These are phyloP conservation scores for Hanseniaspora lindneri DNA, from an alignment of 805 yeast species.

Conservation along the genomic window DNA sequence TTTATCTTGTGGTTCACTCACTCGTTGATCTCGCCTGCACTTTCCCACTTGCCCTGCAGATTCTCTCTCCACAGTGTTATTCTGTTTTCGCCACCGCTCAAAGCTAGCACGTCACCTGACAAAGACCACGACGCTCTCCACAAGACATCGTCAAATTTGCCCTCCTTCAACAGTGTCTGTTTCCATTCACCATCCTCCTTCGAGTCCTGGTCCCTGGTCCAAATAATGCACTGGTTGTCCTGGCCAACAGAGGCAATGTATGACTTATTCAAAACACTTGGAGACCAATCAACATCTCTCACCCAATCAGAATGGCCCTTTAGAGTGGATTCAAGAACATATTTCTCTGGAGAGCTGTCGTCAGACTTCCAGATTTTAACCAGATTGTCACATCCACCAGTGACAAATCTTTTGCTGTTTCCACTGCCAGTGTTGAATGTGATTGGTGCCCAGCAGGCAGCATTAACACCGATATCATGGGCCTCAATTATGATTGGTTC, in stretches of 20 bases:
- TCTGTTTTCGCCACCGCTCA: constrained; percentile 91
- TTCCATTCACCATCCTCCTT: constrained; percentile 69
- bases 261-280: constrained; percentile 71
- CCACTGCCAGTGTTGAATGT: constrained; percentile 19
- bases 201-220: constrained; percentile 63
- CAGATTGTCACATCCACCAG: constrained; percentile 91
- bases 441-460: constrained; percentile 88
- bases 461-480: constrained; percentile 85
- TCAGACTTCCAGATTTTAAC: constrained; percentile 83
- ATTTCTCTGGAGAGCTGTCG: constrained; percentile 32
- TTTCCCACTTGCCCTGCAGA: constrained; percentile 86
- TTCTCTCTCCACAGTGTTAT: constrained; percentile 95
- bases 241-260: constrained; percentile 95
- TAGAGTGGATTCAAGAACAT: constrained; percentile 61
- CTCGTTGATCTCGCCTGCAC: constrained; percentile 92
- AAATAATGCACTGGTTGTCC: constrained; percentile 84
- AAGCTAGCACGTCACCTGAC: constrained; percentile 89
- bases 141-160: constrained; percentile 88
- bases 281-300: constrained; percentile 97
- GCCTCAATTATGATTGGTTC: constrained; percentile 50
- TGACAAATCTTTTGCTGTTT: constrained; percentile 59
- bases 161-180: constrained; percentile 58
- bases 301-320: constrained; percentile 97
- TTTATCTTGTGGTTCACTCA: constrained; percentile 24
- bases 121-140: constrained; percentile 98